Evolutionary conservation across 441 rosid species (phyloP), one percentile per base, ranked within the genome.

Genomic region (Pelargonium cotyledonis): DNA sequence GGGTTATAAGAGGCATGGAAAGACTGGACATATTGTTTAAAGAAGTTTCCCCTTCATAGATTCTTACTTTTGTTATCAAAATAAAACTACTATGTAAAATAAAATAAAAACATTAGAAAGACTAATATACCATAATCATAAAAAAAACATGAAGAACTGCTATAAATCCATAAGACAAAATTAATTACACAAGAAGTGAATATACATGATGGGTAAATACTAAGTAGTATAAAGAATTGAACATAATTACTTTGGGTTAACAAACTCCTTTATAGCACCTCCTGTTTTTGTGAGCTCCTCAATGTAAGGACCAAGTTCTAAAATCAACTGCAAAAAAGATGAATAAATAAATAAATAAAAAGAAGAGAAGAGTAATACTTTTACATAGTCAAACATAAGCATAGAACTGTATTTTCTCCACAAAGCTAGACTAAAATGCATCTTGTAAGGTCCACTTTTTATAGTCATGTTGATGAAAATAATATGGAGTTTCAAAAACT

Each of bases 181-280:
- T 18, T 51, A 26, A 68, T 35, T 35, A 35, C n/a, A 35, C 40
- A 35, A 35, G 6, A 35, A 35, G 40, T 0, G 1, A 35, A 35
- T 35, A 35, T 35, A 4, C 40, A 35, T 47, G 26, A 63, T 35
- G 58, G 69, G 70, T 41, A 65, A 40, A 44, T n/a, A n/a, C n/a
- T n/a, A n/a, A n/a, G n/a, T 38, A 68, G 65, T 12, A 73, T 69
- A 65, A 73, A 71, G 75, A 79, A 4, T 35, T 35, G 40, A 35
- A 35, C 40, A 35, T 63, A 58, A 40, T 80, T 89, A 91, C 99
- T 94, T 91, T 71, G 99, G 99, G 76, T 91, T 94, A 67, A 94
- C 91, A 82, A 91, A 94, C 84, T 94, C 99, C 86, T 91, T 91
- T 71, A 91, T 91, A 62, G 88, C 85, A 58, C 97, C 97, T 78